phyloP scores from a whole-genome alignment of 2,329 filamentous ascomycete species.

The Pseudogymnoascus sp. region DNA sequence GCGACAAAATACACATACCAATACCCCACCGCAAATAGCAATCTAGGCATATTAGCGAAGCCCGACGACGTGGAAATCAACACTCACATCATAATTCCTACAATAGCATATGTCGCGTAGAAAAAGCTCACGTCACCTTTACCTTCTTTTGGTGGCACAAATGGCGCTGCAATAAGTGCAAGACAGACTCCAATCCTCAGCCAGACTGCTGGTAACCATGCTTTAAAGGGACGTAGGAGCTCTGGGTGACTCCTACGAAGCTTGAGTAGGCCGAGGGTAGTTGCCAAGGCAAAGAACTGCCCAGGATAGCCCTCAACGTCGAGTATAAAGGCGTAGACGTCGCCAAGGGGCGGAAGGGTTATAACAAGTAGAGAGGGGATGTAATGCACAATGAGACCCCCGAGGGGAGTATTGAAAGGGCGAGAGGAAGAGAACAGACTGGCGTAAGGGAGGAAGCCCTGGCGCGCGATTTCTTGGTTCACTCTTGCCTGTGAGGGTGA shows the following conservation, averaged over 20 bases:
- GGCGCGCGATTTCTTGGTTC: slow-evolving; percentile 41
- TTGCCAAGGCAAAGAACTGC: slow-evolving; percentile 37
- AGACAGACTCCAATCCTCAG: slow-evolving; percentile 23
- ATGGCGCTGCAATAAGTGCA: slow-evolving; percentile 30
- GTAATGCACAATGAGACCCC: slow-evolving; percentile 49
- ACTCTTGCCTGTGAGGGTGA: slow-evolving; percentile 35
- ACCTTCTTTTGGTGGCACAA: slow-evolving; percentile 33
- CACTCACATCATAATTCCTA: slow-evolving; percentile 46
- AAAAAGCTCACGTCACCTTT: slow-evolving; percentile 39
- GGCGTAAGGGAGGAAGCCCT: slow-evolving; percentile 41
- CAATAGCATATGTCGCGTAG: slow-evolving; percentile 47
- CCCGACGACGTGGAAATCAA: background rate
- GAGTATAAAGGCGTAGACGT: slow-evolving; percentile 30
- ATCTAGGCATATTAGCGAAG: slow-evolving; percentile 32
- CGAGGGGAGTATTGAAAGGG: slow-evolving; percentile 23
- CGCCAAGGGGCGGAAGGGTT: slow-evolving; percentile 40
- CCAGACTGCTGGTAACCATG: slow-evolving; percentile 28
- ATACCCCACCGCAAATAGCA: slow-evolving; percentile 53
- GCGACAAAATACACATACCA: slow-evolving; percentile 61
- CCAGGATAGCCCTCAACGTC: slow-evolving; percentile 35
- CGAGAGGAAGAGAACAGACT: slow-evolving; percentile 26
- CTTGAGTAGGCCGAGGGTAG: slow-evolving; percentile 29
- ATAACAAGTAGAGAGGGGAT: slow-evolving; percentile 53
- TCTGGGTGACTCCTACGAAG: slow-evolving; percentile 49
- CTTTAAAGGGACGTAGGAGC: slow-evolving; percentile 25